A percentile compares a stretch with the other conserved stretches of the same genome.
Conservation (phyloP, 345 rosid genomes). For the Lenwebbia sp. region DNA sequence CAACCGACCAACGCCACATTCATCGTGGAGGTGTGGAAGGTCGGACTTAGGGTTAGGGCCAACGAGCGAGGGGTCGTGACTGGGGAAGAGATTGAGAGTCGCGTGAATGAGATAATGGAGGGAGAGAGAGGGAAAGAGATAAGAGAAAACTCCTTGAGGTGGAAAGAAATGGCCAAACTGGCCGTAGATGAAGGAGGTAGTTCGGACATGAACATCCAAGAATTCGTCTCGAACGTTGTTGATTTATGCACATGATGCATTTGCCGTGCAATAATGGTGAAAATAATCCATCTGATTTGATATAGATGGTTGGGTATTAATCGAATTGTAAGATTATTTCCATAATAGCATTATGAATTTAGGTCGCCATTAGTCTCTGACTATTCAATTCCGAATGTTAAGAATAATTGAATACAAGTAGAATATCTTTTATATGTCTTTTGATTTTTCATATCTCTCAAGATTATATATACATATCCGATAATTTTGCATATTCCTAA, state of each 20-base stretch:
- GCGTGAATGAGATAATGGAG: conserved; percentile 42
- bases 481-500: background rate
- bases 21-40: conserved; percentile 44
- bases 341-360: background rate
- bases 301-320: background rate
- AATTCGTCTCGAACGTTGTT: conserved; percentile 16
- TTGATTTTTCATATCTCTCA: background rate
- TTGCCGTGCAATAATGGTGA: background rate
- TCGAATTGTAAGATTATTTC: background rate
- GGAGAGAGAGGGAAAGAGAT: conserved; percentile 27
- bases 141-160: conserved; percentile 21
- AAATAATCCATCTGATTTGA: background rate
- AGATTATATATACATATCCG: background rate
- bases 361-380: background rate
- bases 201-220: conserved; percentile 32
- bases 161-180: conserved; percentile 36
- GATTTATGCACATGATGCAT: background rate
- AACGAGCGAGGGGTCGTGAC: conserved; percentile 18
- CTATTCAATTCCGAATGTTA: background rate
- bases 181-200: conserved; percentile 43
- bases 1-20: conserved; percentile 51
- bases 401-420: background rate
- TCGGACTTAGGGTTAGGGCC: conserved; percentile 27
- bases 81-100: conserved; percentile 31
- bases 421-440: background rate